phyloP scores from a whole-genome alignment of 208 protist genomes.

The Acanthamoeba culbertsoni region DNA sequence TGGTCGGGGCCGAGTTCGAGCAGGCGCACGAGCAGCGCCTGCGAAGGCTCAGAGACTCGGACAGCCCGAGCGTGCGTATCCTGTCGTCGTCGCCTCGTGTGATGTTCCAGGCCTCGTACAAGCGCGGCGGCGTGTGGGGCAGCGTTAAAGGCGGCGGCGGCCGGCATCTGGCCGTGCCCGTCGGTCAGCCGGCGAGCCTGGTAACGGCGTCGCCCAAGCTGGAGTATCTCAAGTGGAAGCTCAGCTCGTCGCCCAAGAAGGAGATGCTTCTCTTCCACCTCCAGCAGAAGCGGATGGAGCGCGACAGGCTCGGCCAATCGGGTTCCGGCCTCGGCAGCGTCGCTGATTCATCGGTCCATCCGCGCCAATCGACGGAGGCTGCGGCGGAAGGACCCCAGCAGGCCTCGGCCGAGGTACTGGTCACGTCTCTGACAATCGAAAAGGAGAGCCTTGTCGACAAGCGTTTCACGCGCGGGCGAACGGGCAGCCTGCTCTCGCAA shows the following conservation, averaged over 20 bases:
- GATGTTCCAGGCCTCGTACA: not conserved
- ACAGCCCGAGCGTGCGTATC: not conserved
- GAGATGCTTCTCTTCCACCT: conserved; percentile 38
- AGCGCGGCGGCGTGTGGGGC: not conserved
- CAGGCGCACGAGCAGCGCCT: not conserved
- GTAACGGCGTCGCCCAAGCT: not conserved
- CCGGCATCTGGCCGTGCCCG: not conserved
- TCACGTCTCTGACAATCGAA: not conserved
- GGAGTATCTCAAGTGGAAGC: not conserved
- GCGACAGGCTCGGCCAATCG: not conserved
- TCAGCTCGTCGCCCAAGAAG: conserved; percentile 13
- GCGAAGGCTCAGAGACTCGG: not conserved
- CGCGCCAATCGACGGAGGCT: too few relatives aligned
- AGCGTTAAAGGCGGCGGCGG: not conserved
- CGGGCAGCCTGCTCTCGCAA: not conserved
- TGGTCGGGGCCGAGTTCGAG: conserved; percentile 9
- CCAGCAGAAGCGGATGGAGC: not conserved
- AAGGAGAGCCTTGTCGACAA: not conserved
- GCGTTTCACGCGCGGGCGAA: not conserved
- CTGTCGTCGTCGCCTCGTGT: not conserved
- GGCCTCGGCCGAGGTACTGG: not conserved
- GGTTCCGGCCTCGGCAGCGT: too few relatives aligned
- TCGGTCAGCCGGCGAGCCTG: not conserved
- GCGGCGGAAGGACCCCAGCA: too few relatives aligned
- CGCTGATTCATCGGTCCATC: too few relatives aligned